A percentile compares a stretch with the other conserved stretches of the same genome.
Evolutionary conservation across 1,284 basidiomycete genomes (phyloP).

Genomic region (Melampsora abietis-canadensis): DNA sequence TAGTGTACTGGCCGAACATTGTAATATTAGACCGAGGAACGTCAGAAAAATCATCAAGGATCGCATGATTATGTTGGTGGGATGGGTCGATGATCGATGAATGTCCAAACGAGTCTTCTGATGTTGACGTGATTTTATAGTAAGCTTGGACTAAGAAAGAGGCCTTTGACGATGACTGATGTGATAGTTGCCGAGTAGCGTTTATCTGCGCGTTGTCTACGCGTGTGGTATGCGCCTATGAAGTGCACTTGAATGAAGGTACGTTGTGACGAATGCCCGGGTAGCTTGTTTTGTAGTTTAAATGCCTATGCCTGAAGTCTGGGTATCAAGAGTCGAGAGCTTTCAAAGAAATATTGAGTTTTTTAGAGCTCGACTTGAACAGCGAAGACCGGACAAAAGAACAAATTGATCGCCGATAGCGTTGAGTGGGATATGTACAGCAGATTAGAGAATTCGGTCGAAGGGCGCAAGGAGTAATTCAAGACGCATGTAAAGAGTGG

Average conservation of each 20-base stretch:
- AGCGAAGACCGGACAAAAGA: too few relatives aligned
- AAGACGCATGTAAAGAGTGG: too few relatives aligned
- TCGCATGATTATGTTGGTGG: background rate
- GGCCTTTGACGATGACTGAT: background rate
- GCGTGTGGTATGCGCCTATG: background rate
- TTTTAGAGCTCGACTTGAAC: too few relatives aligned
- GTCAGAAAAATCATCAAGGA: background rate
- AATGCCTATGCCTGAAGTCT: background rate
- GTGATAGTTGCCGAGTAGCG: background rate
- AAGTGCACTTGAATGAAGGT: background rate
- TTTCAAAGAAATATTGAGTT: too few relatives aligned
- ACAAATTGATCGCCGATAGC: too few relatives aligned
- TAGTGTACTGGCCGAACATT: background rate
- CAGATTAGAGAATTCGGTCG: too few relatives aligned
- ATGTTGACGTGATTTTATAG: background rate
- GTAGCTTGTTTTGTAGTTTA: background rate
- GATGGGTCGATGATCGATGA: too few relatives aligned
- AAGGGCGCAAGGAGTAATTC: too few relatives aligned
- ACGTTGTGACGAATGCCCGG: background rate
- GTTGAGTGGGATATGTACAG: too few relatives aligned
- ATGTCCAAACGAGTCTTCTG: too few relatives aligned
- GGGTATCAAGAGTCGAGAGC: too few relatives aligned
- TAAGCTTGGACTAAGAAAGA: background rate
- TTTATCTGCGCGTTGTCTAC: background rate
- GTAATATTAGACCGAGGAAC: background rate